phyloP scores from a whole-genome alignment of 2,329 filamentous ascomycete genomes.

The Penicillium sp. region DNA sequence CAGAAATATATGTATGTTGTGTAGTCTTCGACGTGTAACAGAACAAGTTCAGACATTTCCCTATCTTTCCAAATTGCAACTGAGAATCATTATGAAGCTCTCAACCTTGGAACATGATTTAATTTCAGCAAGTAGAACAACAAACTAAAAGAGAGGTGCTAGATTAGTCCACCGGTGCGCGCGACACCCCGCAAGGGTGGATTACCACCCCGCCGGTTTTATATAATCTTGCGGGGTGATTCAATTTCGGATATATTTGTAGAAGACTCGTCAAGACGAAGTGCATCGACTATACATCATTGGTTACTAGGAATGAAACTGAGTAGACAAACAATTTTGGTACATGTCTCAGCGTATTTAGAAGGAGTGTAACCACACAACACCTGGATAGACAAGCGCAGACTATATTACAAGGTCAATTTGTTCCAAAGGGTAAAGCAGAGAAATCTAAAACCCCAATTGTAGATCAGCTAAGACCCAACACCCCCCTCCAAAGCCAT shows the following conservation, averaged over 20 bases:
- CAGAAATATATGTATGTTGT: background rate
- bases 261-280: background rate
- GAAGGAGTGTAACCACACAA: too few species aligned
- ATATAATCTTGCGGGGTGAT: background rate
- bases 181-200: background rate
- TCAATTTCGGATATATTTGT: background rate
- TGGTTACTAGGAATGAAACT: background rate
- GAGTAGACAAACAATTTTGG: too few species aligned
- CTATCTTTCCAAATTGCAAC: background rate
- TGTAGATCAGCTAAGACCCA: background rate
- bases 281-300: background rate
- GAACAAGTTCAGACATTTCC: background rate
- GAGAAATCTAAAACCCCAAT: too few species aligned
- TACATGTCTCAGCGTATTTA: too few species aligned
- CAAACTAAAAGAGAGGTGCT: background rate
- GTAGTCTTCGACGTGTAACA: background rate
- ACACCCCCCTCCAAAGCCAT: slow-evolving; percentile 1
- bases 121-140: background rate
- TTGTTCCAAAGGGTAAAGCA: too few species aligned
- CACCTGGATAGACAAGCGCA: too few species aligned
- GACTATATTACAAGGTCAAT: too few species aligned
- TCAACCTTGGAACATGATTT: too few species aligned
- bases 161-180: background rate
- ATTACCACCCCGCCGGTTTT: background rate
- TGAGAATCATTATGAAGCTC: too few species aligned